These are phyloP conservation scores for Suhomyces sp. DNA, from an alignment of 805 yeast species.

Conservation along the genomic window DNA sequence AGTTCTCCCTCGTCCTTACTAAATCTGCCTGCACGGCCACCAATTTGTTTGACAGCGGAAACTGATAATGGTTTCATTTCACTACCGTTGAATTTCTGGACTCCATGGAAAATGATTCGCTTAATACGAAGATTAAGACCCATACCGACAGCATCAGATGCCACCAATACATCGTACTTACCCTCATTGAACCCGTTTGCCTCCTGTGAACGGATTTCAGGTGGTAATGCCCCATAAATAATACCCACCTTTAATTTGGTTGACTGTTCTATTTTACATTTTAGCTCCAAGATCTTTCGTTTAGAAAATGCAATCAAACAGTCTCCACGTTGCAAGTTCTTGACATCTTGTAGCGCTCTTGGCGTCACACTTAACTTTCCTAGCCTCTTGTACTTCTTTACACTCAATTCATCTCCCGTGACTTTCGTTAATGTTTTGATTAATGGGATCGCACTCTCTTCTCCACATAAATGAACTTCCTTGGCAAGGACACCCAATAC, in stretches of 20 bases:
- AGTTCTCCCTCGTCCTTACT: constrained; percentile 33
- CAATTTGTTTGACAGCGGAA: constrained; percentile 85
- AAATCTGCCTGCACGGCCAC: constrained; percentile 93
- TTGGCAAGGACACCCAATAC: constrained; percentile 81
- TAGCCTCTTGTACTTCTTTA: constrained; percentile 70
- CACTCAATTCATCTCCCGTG: constrained; percentile 80
- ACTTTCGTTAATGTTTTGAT: constrained; percentile 54
- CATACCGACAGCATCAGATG: constrained; percentile 98
- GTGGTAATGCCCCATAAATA: constrained; percentile 93
- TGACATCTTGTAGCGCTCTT: constrained; percentile 31
- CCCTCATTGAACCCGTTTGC: constrained; percentile 80
- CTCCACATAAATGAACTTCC: constrained; percentile 93
- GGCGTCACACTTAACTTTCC: constrained; percentile 64
- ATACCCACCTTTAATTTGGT: constrained; percentile 77
- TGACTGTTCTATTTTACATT: constrained; percentile 63
- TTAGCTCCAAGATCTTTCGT: constrained; percentile 63
- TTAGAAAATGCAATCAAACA: constrained; percentile 88
- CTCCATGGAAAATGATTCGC: constrained; percentile 71
- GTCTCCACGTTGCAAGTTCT: constrained; percentile 65
- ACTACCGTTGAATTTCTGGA: constrained; percentile 69
- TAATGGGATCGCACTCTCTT: constrained; percentile 74
- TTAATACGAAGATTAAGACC: constrained; percentile 86
- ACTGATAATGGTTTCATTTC: constrained; percentile 46
- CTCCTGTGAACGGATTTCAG: constrained; percentile 87
- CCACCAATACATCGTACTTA: constrained; percentile 77